Base-by-base conservation (phyloP, 2,329 filamentous ascomycete genomes). In the Leptographium radiaticola region DNA sequence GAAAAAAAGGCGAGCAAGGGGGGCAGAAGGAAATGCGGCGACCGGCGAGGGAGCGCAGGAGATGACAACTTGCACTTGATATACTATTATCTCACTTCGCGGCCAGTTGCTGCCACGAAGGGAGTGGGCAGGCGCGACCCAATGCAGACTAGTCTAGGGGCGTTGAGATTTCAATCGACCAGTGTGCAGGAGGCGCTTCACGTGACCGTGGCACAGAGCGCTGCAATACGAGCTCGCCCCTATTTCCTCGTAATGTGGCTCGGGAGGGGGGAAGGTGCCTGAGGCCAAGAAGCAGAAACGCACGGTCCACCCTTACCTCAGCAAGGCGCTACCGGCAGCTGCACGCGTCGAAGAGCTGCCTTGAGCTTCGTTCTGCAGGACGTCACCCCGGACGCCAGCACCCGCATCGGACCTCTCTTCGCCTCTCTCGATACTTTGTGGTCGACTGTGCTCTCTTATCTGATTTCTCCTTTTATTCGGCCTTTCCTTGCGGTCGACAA, bases 281-380 rank as follows among this genome's bases (percentile, higher is more conserved):
- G 25, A 25, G 25, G 25, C 25, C 3, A 25, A 25, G 5, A 25
- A 5, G 5, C 3, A 25, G 39, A n/a, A 11, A 7, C 12, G 34
- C 34, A 36, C 34, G 34, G 34, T 2, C 34, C 34, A 13, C 13
- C 31, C 36, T 12, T 39, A 36, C 55, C 49, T 38, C 54, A 51
- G 54, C 15, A 51, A 52, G 25, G 25, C 25, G 25, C 25, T 25
- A 18, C 18, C n/a, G 11, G 42, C 30, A 54, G 53, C 53, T 49
- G 56, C 56, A 58, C 56, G 56, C 56, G 56, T 58, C 55, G 55
- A 52, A 55, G 53, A 56, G 56, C 56, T 58, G 56, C 56, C 56
- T 58, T 56, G 56, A 58, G 56, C 56, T 56, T 52, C 48, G 38
- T 38, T 20, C 25, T 10, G 33, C 20, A 15, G 18, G 6, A 38